Percentiles rank a stretch among this genome's conserved stretches.
Evolutionary conservation across 768 basidiomycete genomes (phyloP).

Genomic region (Tephrocybe rancida): DNA sequence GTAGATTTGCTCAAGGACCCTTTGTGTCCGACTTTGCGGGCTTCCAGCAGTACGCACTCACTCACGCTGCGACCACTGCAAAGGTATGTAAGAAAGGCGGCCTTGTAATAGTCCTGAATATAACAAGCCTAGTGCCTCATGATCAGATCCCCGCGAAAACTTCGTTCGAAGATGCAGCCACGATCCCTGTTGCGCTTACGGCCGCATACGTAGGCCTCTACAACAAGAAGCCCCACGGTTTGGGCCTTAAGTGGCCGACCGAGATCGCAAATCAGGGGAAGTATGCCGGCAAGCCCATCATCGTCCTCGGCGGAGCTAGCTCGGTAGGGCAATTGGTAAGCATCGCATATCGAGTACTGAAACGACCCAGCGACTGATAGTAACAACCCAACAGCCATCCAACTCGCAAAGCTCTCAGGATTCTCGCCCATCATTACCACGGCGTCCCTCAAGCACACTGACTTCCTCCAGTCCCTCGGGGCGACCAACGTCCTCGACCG

Average conservation of each 20-base stretch:
- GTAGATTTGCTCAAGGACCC: conserved; percentile 32
- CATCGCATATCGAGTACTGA: background rate
- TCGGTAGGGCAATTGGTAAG: background rate
- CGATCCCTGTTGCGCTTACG: conserved; percentile 30
- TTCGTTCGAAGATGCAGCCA: conserved; percentile 36
- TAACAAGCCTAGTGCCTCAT: conserved; percentile 26
- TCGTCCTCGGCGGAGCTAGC: conserved; percentile 8
- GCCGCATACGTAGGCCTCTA: conserved; percentile 34
- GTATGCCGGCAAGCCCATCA: conserved; percentile 29
- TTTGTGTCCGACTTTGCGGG: conserved; percentile 7
- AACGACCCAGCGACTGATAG: background rate
- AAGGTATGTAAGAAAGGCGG: conserved; percentile 2
- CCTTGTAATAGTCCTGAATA: conserved; percentile 18
- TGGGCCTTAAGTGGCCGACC: conserved; percentile 31
- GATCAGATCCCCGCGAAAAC: conserved; percentile 30
- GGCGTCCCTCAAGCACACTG: conserved; percentile 35
- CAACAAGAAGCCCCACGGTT: conserved; percentile 23
- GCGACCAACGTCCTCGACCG: conserved; percentile 40
- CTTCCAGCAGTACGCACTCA: conserved; percentile 28
- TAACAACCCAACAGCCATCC: conserved; percentile 28
- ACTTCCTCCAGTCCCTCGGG: conserved; percentile 33
- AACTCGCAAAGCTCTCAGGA: conserved; percentile 41
- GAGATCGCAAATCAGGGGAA: conserved; percentile 28
- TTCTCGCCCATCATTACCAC: conserved; percentile 43
- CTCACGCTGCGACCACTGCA: conserved; percentile 18